phyloP scores from a whole-genome alignment of 202 grass and related monocot species.

The Zoysia matrella region DNA sequence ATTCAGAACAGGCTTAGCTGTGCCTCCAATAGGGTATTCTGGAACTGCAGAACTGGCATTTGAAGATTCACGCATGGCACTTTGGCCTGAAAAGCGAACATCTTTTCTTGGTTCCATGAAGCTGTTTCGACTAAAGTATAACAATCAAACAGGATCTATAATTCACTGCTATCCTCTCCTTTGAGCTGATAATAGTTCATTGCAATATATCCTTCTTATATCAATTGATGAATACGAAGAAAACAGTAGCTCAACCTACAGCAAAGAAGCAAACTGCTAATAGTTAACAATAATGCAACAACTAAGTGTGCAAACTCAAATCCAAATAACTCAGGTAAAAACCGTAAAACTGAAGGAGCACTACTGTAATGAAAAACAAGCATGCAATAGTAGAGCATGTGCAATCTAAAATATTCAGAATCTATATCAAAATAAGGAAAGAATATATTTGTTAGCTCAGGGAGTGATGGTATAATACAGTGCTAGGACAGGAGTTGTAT shows the following conservation, averaged over 20 bases:
- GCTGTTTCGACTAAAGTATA: conserved; percentile 18
- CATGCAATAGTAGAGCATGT: not conserved
- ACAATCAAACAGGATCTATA: not conserved
- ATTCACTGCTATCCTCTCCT: conserved; percentile 12
- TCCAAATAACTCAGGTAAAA: too few species aligned
- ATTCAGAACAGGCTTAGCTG: conserved; percentile 76
- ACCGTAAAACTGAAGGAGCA: not conserved
- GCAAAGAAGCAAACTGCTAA: conserved; percentile 19
- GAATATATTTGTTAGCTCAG: not conserved
- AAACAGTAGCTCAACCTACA: conserved; percentile 38
- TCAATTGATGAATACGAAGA: not conserved
- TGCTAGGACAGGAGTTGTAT: not conserved
- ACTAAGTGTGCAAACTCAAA: too few species aligned
- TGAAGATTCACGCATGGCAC: conserved; percentile 42
- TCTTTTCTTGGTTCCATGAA: conserved; percentile 66
- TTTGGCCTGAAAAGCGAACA: conserved; percentile 44
- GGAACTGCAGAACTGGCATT: conserved; percentile 44
- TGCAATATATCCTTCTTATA: not conserved
- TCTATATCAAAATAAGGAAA: conserved; percentile 2
- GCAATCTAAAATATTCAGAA: not conserved
- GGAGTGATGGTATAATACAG: not conserved
- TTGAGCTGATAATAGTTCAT: conserved; percentile 8
- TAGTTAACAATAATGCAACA: not conserved
- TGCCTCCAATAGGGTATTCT: conserved; percentile 47
- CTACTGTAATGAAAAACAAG: not conserved